These are phyloP conservation scores for Abrus pulchellus DNA, from an alignment of 306 rosid species.

Conservation along the genomic window DNA sequence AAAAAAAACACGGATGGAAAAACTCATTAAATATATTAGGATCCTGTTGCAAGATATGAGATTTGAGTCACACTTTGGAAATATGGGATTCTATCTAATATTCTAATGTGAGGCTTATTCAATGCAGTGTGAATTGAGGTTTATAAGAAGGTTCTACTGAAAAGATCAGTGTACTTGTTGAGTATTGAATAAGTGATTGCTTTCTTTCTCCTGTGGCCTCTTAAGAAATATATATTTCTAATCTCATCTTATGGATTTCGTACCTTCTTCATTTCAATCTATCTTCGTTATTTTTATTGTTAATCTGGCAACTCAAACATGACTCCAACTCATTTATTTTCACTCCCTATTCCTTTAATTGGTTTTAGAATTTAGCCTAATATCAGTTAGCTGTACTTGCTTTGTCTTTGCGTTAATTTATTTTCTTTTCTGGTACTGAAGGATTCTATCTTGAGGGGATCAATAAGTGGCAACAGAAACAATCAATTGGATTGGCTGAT, in stretches of 20 bases:
- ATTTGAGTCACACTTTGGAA: too few relatives aligned
- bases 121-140: too few relatives aligned
- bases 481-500: constrained; percentile 60
- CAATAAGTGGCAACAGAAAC: constrained; percentile 44
- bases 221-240: background rate
- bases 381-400: background rate
- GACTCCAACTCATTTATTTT: background rate
- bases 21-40: background rate
- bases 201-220: background rate
- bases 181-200: background rate
- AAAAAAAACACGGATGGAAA: background rate
- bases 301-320: background rate
- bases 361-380: background rate
- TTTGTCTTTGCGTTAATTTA: constrained; percentile 24
- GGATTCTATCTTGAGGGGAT: constrained; percentile 41
- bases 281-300: background rate
- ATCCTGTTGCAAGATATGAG: too few relatives aligned
- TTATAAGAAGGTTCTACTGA: background rate
- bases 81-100: too few relatives aligned
- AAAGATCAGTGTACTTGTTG: background rate
- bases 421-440: constrained; percentile 37
- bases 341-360: background rate
- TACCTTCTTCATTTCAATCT: background rate
- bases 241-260: background rate
- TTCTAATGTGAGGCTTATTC: too few relatives aligned